Base-by-base conservation (phyloP, 768 basidiomycete species). In the Lactarius deliciosus region DNA sequence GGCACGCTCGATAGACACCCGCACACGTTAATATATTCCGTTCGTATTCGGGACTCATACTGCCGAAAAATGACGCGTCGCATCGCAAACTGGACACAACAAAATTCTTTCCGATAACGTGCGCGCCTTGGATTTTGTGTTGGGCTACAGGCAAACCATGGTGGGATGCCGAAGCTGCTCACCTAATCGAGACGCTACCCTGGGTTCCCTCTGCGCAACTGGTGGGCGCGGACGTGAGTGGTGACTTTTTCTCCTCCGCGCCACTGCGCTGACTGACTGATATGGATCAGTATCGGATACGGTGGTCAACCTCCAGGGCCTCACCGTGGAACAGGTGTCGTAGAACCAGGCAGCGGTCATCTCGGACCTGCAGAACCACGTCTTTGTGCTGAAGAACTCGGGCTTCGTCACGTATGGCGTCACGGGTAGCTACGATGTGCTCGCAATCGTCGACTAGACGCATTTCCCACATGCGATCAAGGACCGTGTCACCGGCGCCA, bases 261-360 rank as follows among this genome's bases (percentile, higher is more conserved):
- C 30, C 30, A 32, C 30, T 32, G 30, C 5, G 30, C 30, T 3
- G 30, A 32, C 30, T 32, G 30, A 32, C 7, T 32, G 30, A 30
- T 3, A 3, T 30, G 30, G 30, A 30, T 30, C 30, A 30, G 3
- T 3, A 30, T 91, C 91, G 13, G 91, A 93, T 70, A 88, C 91
- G 1, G 89, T n/a, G 22, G 87, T 92, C 57, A 85, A 88, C 69
- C 92, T 92, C 74, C 82, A 86, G 59, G 92, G 92, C 60, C 77
- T 94, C 66, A 91, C 89, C 0, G 81, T 90, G n/a, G 91, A 94
- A 0, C 91, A 93, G 73, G 92, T 93, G 25, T 90, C 90, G 0
- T 91, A 93, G 79, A 94, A 93, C 72, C 86, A 88, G 72, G 89
- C 89, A 3, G 90, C 91, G 0, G 88, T 91, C 36, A 80, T 91